These are phyloP conservation scores for Umbelopsis ramanniana DNA, from an alignment of 192 early-diverging fungal species.

Conservation along the genomic window DNA sequence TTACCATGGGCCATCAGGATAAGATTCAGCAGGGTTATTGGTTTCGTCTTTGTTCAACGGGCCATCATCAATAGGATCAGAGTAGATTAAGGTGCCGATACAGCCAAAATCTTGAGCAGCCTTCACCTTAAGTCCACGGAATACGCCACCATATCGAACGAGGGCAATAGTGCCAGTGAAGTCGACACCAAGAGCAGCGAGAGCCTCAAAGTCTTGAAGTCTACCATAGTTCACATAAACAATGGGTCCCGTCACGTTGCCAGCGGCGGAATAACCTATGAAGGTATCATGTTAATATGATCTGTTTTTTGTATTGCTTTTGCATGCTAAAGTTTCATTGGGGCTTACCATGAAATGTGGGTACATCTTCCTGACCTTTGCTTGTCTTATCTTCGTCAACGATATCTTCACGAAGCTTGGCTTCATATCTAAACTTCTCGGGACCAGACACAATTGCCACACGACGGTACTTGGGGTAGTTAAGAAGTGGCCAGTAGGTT, in stretches of 20 bases:
- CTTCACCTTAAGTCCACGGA: slow-evolving; percentile 63
- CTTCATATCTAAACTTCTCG: slow-evolving; percentile 50
- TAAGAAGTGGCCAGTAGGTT: slow-evolving; percentile 64
- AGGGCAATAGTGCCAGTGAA: slow-evolving; percentile 58
- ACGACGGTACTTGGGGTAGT: slow-evolving; percentile 56
- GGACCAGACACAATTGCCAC: slow-evolving; percentile 58
- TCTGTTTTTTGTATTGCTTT: not conserved
- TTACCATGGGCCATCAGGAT: slow-evolving; percentile 41
- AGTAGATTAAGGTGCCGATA: slow-evolving; percentile 63
- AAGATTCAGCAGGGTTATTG: slow-evolving; percentile 29
- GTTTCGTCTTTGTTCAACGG: slow-evolving; percentile 36
- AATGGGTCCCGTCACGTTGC: slow-evolving; percentile 59
- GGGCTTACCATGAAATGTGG: slow-evolving; percentile 62
- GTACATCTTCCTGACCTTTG: slow-evolving; percentile 56
- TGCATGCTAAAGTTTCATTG: not conserved
- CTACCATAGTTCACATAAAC: slow-evolving; percentile 73
- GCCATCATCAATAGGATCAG: slow-evolving; percentile 70
- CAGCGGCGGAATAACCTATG: slow-evolving; percentile 53
- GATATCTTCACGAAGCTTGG: slow-evolving; percentile 55
- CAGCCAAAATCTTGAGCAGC: slow-evolving; percentile 61
- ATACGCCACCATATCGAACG: slow-evolving; percentile 61
- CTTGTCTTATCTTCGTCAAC: slow-evolving; percentile 65
- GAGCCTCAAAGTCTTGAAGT: slow-evolving; percentile 56
- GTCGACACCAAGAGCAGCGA: slow-evolving; percentile 48
- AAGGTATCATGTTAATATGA: slow-evolving; percentile 3